Evolutionary conservation across 2,329 filamentous ascomycete species (phyloP), one percentile per base, ranked within the genome.

Genomic region (Neofusicoccum parvum): DNA sequence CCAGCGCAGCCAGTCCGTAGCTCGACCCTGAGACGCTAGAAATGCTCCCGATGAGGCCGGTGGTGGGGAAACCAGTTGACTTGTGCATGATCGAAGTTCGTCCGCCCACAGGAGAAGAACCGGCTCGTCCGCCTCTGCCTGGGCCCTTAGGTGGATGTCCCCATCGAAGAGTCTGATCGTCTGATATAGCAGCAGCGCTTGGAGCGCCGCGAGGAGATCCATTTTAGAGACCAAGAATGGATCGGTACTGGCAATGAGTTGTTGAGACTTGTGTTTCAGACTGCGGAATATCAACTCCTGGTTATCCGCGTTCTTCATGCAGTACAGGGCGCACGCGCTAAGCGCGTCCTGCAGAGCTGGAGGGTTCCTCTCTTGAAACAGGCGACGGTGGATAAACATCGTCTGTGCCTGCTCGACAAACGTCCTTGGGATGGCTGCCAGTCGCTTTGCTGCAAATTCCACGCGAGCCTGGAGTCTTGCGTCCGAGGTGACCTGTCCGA

Each of bases 151-250:
- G 5, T 69, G 54, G 9, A 69, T 69, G 41, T 75, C 68, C 0
- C 69, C 71, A 46, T 75, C 72, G 46, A 72, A 74, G 2, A 74
- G 66, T 12, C 73, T 58, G 7, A 74, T 74, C 10, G 70, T 66
- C 36, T 75, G 73, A 39, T 73, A 75, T 1, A 74, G 27, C 23
- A 72, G 27, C 1, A 75, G 63, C 1, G 68, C 69, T 41, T 75
- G 73, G 9, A 74, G 5, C 2, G 67, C 67, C 1, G 68, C 64
- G 23, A 70, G 66, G 11, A 70, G 58, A 17, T 70, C 65, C 2
- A 54, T 32, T 15, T 58, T 62, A 2, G 68, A 66, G 48, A 32
- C 59, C 9, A 46, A 39, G 3, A 39, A 14, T 14, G 62, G 37
- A 36, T 68, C 60, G n/a, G 64, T 64, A 5, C 50, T 50, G 4